These are phyloP conservation scores for Lasiosphaeria hispida DNA, from an alignment of 495 filamentous ascomycete species.

Conservation along the genomic window DNA sequence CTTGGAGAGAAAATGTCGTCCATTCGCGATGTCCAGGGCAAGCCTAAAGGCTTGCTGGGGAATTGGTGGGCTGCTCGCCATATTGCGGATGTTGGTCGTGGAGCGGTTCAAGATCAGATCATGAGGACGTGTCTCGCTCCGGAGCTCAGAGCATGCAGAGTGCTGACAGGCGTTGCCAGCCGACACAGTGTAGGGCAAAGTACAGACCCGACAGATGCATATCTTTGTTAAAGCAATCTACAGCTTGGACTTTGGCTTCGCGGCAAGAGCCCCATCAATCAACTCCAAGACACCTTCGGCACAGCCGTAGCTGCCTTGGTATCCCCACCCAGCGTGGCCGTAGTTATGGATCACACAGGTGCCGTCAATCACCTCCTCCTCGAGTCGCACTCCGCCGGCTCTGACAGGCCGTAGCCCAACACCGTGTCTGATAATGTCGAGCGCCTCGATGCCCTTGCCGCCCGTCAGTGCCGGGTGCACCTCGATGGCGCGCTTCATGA, in stretches of 20 bases:
- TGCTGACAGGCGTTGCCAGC: neutral
- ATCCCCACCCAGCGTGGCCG: conserved; percentile 90
- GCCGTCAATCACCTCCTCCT: conserved; percentile 72
- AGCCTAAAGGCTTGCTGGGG: conserved; percentile 19
- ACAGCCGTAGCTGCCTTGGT: conserved; percentile 86
- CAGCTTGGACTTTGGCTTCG: conserved; percentile 17
- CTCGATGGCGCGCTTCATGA: conserved; percentile 82
- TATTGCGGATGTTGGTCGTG: conserved; percentile 12
- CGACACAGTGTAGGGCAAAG: neutral
- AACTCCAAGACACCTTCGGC: conserved; percentile 65
- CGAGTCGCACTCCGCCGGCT: conserved; percentile 72
- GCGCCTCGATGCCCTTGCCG: conserved; percentile 72
- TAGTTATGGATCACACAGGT: conserved; percentile 90
- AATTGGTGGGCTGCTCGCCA: conserved; percentile 14
- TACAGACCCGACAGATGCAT: too few species aligned
- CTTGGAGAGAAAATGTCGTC: conserved; percentile 38
- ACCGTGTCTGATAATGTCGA: conserved; percentile 84
- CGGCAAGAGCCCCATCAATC: conserved; percentile 56
- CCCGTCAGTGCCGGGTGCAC: conserved; percentile 69
- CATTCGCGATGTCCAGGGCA: conserved; percentile 39
- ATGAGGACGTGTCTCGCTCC: conserved; percentile 18
- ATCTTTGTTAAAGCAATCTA: neutral
- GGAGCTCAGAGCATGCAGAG: neutral
- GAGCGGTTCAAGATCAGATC: neutral
- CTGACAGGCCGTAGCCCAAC: conserved; percentile 83